A percentile compares a stretch with the other conserved stretches of the same genome.
These are phyloP conservation scores for Sporothrix inflata DNA, from an alignment of 2,329 filamentous ascomycete genomes.

Conservation along the genomic window DNA sequence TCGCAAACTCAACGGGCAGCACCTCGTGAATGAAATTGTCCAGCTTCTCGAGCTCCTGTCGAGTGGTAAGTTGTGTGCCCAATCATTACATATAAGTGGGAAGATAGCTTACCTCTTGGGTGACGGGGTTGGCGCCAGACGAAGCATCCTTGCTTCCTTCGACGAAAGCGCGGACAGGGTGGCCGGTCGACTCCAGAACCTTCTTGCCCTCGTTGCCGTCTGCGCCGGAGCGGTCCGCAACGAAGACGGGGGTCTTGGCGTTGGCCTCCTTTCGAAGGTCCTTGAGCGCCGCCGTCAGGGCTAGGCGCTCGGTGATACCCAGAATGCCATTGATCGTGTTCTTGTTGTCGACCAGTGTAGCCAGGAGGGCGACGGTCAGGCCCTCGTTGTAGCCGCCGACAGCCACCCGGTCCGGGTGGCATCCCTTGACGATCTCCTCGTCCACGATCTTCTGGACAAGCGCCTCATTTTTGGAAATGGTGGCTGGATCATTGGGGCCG, in stretches of 20 bases:
- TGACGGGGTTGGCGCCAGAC: slow-evolving; percentile 8
- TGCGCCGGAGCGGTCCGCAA: slow-evolving; percentile 10
- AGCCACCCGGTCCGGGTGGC: slow-evolving; percentile 16
- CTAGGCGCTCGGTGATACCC: neutral
- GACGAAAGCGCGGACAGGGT: neutral
- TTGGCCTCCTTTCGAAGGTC: neutral
- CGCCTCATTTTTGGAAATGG: slow-evolving; percentile 3
- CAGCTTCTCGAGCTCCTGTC: slow-evolving; percentile 11
- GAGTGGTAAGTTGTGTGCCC: neutral
- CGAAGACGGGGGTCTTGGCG: neutral
- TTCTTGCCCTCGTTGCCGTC: neutral
- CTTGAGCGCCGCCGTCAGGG: neutral
- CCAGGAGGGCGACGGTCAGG: neutral
- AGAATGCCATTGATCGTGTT: slow-evolving; percentile 19
- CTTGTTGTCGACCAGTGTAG: neutral
- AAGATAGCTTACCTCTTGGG: neutral
- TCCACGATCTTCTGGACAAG: slow-evolving; percentile 17
- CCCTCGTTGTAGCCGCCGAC: slow-evolving; percentile 19
- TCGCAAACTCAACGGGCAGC: slow-evolving; percentile 14
- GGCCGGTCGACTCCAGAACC: neutral
- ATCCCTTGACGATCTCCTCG: slow-evolving; percentile 18
- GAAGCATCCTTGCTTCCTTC: neutral
- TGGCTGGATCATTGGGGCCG: neutral
- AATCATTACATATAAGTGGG: neutral
- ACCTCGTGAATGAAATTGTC: slow-evolving; percentile 9